Percentiles rank a stretch among this genome's conserved stretches.
These are phyloP conservation scores for Aspergillus terreus DNA, from an alignment of 2,329 filamentous ascomycete species.

Conservation along the genomic window DNA sequence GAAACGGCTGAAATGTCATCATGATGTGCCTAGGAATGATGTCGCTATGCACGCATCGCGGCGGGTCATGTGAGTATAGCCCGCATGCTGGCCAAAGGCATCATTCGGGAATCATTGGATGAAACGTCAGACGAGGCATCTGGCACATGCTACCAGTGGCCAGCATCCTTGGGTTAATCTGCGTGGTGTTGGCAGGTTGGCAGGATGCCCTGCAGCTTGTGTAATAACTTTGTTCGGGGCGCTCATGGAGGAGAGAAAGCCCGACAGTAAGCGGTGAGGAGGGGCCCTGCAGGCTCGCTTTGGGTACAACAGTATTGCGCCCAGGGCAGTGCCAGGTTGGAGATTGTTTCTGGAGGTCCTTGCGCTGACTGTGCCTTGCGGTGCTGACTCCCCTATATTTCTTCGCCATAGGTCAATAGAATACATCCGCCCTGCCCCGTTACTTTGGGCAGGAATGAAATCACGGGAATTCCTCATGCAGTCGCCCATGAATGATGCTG, in stretches of 20 bases:
- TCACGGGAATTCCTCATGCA: conserved; percentile 4
- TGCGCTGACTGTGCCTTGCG: conserved; percentile 11
- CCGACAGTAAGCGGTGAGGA: conserved; percentile 13
- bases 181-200: conserved; percentile 6
- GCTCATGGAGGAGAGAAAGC: conserved; percentile 9
- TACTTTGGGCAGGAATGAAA: conserved; percentile 24
- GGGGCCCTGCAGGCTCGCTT: conserved; percentile 3
- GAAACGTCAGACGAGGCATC: background rate
- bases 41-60: conserved; percentile 7
- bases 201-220: conserved; percentile 1
- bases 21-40: conserved; percentile 7
- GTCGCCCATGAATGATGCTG: conserved; percentile 10
- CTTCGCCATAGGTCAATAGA: conserved; percentile 9
- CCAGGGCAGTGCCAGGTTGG: conserved; percentile 2
- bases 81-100: background rate
- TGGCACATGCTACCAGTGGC: background rate
- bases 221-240: conserved; percentile 6
- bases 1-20: conserved; percentile 11
- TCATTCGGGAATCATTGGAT: conserved; percentile 4
- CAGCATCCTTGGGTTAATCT: background rate
- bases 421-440: conserved; percentile 7
- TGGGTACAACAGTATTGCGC: conserved; percentile 6
- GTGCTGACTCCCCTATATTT: conserved; percentile 11
- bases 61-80: conserved; percentile 19
- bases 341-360: conserved; percentile 8